phyloP scores from a whole-genome alignment of 2,329 filamentous ascomycete genomes.

The Drechmeria coniospora region DNA sequence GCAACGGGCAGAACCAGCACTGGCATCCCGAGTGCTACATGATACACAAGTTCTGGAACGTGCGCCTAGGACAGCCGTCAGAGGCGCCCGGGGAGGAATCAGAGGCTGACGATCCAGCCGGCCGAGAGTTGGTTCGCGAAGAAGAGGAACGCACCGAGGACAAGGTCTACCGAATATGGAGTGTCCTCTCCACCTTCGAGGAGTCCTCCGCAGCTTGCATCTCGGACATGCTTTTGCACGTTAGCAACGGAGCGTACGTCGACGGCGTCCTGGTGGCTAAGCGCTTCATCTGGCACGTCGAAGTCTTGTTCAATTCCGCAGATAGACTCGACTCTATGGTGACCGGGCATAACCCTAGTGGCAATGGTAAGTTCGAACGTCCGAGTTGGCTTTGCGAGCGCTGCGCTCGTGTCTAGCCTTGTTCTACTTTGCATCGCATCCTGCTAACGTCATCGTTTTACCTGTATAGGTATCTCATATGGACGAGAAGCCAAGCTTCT shows the following conservation, averaged over 20 bases:
- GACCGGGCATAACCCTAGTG: slow-evolving; percentile 43
- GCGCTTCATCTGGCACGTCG: slow-evolving; percentile 91
- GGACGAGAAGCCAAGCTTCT: slow-evolving; percentile 91
- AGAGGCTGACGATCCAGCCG: slow-evolving; percentile 36
- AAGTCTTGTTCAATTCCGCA: slow-evolving; percentile 77
- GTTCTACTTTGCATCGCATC: no score
- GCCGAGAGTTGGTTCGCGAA: slow-evolving; percentile 60
- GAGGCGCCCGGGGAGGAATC: slow-evolving; percentile 28
- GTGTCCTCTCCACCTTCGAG: slow-evolving; percentile 89
- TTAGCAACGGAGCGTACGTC: slow-evolving; percentile 92
- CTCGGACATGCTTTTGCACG: slow-evolving; percentile 95
- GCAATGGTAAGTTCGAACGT: slow-evolving; percentile 68
- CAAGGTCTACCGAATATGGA: slow-evolving; percentile 97
- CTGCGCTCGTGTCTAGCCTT: no score
- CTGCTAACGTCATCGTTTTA: slow-evolving; percentile 1
- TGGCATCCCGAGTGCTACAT: slow-evolving; percentile 99
- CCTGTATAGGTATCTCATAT: slow-evolving; percentile 59
- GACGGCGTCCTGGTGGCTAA: slow-evolving; percentile 91
- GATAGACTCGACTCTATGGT: slow-evolving; percentile 71
- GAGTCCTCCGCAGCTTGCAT: slow-evolving; percentile 97
- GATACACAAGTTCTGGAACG: slow-evolving; percentile 99
- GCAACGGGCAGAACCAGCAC: slow-evolving; percentile 95
- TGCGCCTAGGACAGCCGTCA: slow-evolving; percentile 56
- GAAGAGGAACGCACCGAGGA: slow-evolving; percentile 93
- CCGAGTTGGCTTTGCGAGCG: neutral